These are phyloP conservation scores for Tetrapisispora nanseiensis DNA, from an alignment of 805 yeast genomes.

Conservation along the genomic window DNA sequence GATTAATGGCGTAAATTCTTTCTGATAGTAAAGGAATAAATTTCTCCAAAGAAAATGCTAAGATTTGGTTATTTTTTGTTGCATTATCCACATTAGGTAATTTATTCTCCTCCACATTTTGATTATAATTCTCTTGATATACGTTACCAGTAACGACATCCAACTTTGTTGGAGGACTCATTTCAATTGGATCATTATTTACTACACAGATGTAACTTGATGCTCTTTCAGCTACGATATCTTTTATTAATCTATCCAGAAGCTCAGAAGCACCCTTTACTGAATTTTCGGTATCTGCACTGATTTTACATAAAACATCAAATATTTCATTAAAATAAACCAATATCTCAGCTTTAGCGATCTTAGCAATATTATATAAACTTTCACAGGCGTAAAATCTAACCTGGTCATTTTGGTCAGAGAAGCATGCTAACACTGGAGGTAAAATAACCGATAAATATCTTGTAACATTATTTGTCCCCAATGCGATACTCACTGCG, in stretches of 20 bases:
- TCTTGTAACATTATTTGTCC: constrained; percentile 68
- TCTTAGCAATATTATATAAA: constrained; percentile 89
- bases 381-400: constrained; percentile 96
- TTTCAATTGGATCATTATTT: constrained; percentile 38
- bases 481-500: constrained; percentile 89
- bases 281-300: constrained; percentile 82
- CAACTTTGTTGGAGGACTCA: constrained; percentile 36
- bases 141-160: constrained; percentile 47
- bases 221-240: constrained; percentile 90
- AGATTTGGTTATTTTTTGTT: constrained; percentile 18
- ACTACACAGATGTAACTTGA: constrained; percentile 74
- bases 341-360: constrained; percentile 89
- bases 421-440: constrained; percentile 90
- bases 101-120: constrained; percentile 14
- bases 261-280: constrained; percentile 94
- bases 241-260: constrained; percentile 81
- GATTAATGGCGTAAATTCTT: constrained; percentile 84
- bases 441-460: constrained; percentile 80
- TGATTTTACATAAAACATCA: constrained; percentile 81
- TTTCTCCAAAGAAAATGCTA: constrained; percentile 72
- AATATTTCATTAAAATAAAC: constrained; percentile 89
- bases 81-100: not conserved
- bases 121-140: constrained; percentile 48
- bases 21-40: constrained; percentile 89
- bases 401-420: constrained; percentile 95